Percentiles rank a stretch among this genome's conserved stretches.
Evolutionary conservation across 208 protist species (phyloP).

Genomic region (Acanthamoeba healyi): DNA sequence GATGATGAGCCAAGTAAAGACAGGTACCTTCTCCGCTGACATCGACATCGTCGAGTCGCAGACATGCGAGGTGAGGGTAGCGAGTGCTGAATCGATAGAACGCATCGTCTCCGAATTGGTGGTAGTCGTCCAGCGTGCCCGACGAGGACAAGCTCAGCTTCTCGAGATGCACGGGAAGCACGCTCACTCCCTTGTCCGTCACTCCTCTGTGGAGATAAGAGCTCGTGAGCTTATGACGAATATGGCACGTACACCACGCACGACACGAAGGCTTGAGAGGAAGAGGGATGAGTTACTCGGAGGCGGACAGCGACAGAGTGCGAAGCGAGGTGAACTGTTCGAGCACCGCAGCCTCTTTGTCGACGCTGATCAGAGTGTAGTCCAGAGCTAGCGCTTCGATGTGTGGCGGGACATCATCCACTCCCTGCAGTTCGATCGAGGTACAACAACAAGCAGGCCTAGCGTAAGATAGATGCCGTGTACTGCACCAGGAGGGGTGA

Average conservation of each 20-base stretch:
- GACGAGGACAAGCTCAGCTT: conserved; percentile 19
- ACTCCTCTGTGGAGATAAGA: background rate
- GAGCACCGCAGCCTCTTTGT: conserved; percentile 17
- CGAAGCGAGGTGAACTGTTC: background rate
- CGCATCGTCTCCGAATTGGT: conserved; percentile 44
- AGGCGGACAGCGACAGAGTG: background rate
- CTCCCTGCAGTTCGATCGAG: background rate
- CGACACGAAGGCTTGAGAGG: background rate
- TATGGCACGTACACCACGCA: background rate
- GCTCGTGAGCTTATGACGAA: background rate
- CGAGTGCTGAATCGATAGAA: conserved; percentile 2
- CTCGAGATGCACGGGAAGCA: background rate
- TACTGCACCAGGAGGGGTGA: no score
- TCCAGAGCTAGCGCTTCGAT: background rate
- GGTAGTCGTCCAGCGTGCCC: conserved; percentile 48
- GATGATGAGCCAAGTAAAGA: no score
- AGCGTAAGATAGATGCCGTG: no score
- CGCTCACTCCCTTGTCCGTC: conserved; percentile 41
- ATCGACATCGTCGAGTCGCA: conserved; percentile 40
- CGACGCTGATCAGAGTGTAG: conserved; percentile 31
- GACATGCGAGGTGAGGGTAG: conserved; percentile 6
- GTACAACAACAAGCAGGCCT: background rate
- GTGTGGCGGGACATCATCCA: background rate
- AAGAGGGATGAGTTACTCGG: conserved; percentile 19
- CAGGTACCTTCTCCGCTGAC: background rate